Percentiles rank a stretch among this genome's conserved stretches.
These are phyloP conservation scores for Tothia fuscella DNA, from an alignment of 2,329 filamentous ascomycete genomes.

Conservation along the genomic window DNA sequence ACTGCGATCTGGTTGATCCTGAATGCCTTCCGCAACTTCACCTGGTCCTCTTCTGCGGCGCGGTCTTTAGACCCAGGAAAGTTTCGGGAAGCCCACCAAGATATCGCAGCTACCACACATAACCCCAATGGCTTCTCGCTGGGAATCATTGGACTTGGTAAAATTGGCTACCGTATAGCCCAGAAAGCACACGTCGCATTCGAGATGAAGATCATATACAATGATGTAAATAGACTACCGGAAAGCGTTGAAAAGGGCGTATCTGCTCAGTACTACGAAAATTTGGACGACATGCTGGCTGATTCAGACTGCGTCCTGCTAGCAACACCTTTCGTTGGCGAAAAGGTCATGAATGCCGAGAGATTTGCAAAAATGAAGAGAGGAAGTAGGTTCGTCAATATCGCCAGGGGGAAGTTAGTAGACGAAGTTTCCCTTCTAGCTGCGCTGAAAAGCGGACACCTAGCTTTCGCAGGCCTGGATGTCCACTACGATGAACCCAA, in stretches of 20 bases:
- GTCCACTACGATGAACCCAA: conserved; percentile 51
- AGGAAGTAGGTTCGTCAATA: conserved; percentile 51
- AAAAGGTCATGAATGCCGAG: conserved; percentile 36
- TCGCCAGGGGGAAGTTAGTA: conserved; percentile 52
- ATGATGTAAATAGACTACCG: conserved; percentile 44
- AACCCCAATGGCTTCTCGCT: conserved; percentile 51
- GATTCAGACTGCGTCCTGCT: conserved; percentile 49
- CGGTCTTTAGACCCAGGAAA: conserved; percentile 28
- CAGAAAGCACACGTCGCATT: conserved; percentile 46
- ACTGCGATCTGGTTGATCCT: conserved; percentile 58
- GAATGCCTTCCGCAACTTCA: conserved; percentile 54
- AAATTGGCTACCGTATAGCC: conserved; percentile 40
- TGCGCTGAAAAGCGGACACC: conserved; percentile 40
- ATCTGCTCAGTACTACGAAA: conserved; percentile 41
- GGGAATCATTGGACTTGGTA: conserved; percentile 58
- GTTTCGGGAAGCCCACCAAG: conserved; percentile 49
- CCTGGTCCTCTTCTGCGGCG: conserved; percentile 51
- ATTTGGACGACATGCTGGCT: conserved; percentile 40
- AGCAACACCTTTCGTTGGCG: conserved; percentile 44
- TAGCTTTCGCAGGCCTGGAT: conserved; percentile 48
- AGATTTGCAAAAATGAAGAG: conserved; percentile 40
- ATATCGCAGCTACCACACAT: conserved; percentile 46
- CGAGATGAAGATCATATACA: conserved; percentile 55
- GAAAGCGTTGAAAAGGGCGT: conserved; percentile 32
- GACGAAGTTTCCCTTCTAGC: conserved; percentile 51